Percentiles rank a stretch among this genome's conserved stretches.
Evolutionary conservation across 768 basidiomycete genomes (phyloP).

Genomic region (Naganishia vishniacii): DNA sequence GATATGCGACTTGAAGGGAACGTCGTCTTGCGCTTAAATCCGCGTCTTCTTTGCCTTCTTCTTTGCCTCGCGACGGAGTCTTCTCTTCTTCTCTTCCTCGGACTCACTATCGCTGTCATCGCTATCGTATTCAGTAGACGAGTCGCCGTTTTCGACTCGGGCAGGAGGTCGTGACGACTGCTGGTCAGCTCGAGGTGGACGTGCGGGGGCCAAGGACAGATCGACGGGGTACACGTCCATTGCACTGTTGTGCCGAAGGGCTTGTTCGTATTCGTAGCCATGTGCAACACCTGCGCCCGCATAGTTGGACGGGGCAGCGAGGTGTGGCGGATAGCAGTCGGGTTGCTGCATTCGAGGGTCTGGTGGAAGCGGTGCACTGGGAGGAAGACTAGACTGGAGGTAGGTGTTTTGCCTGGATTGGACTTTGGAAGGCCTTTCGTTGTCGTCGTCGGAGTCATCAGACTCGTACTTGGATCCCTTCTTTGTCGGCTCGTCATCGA

Average conservation of each 20-base stretch:
- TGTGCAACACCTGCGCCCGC: background rate
- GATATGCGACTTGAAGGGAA: too few relatives aligned
- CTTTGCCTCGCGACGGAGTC: background rate
- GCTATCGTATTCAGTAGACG: background rate
- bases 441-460: background rate
- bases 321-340: background rate
- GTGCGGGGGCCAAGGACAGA: background rate
- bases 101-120: slow-evolving; percentile 4
- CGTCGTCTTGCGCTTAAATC: too few relatives aligned
- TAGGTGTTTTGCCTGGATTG: background rate
- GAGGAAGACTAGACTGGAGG: background rate
- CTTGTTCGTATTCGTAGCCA: background rate
- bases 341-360: background rate
- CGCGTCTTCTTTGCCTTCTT: background rate
- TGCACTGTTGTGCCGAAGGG: background rate
- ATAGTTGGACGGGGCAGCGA: background rate
- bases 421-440: background rate
- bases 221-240: slow-evolving; percentile 2
- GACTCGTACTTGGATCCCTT: background rate
- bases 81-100: background rate
- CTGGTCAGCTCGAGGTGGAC: background rate
- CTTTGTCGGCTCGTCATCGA: background rate
- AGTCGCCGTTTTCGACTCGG: background rate
- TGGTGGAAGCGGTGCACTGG: background rate
- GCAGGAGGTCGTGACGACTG: background rate